Evolutionary conservation across 2,329 filamentous ascomycete species (phyloP).

Genomic region (Annulohypoxylon truncatum): DNA sequence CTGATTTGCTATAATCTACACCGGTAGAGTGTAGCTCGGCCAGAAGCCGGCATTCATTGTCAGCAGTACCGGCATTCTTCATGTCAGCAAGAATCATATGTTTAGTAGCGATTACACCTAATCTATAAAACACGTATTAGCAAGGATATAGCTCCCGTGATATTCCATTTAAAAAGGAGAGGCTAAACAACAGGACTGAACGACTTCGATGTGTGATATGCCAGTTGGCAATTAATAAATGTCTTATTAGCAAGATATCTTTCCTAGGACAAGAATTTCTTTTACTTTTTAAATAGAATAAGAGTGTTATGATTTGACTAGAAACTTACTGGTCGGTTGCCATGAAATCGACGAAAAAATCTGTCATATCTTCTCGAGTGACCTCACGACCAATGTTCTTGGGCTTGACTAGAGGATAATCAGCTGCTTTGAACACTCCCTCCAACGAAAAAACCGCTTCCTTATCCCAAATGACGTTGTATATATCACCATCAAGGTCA

Average conservation of each 20-base stretch:
- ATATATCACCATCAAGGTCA: conserved; percentile 86
- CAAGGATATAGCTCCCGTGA: neutral
- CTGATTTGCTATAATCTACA: conserved; percentile 82
- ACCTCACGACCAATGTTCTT: conserved; percentile 71
- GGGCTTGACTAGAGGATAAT: conserved; percentile 72
- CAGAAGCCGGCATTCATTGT: conserved; percentile 61
- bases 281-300: neutral
- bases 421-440: conserved; percentile 66
- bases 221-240: neutral
- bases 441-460: conserved; percentile 56
- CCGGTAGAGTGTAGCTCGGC: conserved; percentile 76
- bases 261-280: no score
- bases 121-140: conserved; percentile 32
- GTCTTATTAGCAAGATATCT: no score
- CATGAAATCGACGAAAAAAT: conserved; percentile 77
- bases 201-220: neutral
- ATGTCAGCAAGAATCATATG: conserved; percentile 75
- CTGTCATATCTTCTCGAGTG: conserved; percentile 72
- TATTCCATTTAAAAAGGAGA: neutral
- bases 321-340: conserved; percentile 47
- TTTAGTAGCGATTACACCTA: conserved; percentile 67
- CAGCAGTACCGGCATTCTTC: conserved; percentile 54
- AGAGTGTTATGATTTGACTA: neutral
- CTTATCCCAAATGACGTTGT: conserved; percentile 80
- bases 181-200: neutral